Conservation (phyloP, 2,329 filamentous ascomycete species). For the Hypoxylon sp. region DNA sequence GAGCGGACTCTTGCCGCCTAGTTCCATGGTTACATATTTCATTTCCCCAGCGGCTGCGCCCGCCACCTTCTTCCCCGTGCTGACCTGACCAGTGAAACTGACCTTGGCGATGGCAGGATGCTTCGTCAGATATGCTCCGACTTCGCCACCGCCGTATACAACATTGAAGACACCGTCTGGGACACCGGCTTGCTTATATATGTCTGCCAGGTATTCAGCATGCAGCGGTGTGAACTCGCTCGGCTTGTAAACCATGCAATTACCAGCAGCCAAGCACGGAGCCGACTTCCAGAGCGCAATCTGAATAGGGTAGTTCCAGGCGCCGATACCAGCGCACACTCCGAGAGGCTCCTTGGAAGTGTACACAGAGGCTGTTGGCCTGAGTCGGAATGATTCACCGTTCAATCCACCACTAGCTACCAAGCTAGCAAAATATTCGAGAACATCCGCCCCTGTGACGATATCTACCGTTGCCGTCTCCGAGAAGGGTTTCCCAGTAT, state of each 20-base stretch:
- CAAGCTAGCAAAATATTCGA: conserved; percentile 88
- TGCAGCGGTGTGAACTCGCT: conserved; percentile 91
- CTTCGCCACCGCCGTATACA: conserved; percentile 83
- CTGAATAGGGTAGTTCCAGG: conserved; percentile 94
- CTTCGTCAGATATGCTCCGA: conserved; percentile 80
- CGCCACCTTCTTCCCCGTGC: conserved; percentile 86
- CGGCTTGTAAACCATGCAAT: conserved; percentile 93
- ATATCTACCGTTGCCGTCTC: conserved; percentile 90
- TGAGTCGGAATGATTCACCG: conserved; percentile 81
- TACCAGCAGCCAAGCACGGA: conserved; percentile 86
- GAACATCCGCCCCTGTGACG: conserved; percentile 84
- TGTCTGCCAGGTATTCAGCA: conserved; percentile 79
- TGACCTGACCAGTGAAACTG: conserved; percentile 89
- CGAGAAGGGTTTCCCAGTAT: conserved; percentile 88
- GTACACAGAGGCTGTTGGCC: conserved; percentile 85
- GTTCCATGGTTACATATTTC: conserved; percentile 94
- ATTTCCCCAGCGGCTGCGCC: conserved; percentile 80
- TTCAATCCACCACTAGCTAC: conserved; percentile 84
- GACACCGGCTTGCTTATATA: conserved; percentile 84
- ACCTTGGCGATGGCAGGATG: conserved; percentile 86
- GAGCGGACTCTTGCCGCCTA: conserved; percentile 88
- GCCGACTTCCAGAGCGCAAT: conserved; percentile 93
- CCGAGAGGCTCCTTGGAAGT: conserved; percentile 86
- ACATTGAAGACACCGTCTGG: conserved; percentile 90
- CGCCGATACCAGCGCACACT: conserved; percentile 88